Percentiles rank a stretch among this genome's conserved stretches.
Evolutionary conservation across 2,329 filamentous ascomycete species (phyloP).

Genomic region (Conoideocrella luteorostrata): DNA sequence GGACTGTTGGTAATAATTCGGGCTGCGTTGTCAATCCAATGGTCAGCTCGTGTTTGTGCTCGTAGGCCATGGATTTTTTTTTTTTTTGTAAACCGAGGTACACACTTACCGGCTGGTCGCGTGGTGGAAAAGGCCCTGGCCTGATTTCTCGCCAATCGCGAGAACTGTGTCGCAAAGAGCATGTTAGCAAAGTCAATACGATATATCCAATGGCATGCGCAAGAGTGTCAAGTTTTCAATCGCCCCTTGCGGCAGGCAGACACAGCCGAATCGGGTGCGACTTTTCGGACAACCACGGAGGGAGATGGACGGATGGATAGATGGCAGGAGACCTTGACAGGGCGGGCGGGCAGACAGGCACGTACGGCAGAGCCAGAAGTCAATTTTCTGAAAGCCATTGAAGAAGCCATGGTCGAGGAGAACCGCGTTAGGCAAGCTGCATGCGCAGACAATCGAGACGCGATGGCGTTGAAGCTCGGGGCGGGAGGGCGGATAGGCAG

Average conservation of each 20-base stretch:
- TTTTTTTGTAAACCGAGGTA: neutral
- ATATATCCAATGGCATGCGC: neutral
- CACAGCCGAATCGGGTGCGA: neutral
- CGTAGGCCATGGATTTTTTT: no score
- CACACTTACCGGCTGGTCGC: constrained; percentile 62
- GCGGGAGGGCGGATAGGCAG: constrained; percentile 3
- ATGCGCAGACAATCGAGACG: constrained; percentile 19
- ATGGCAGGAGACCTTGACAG: constrained; percentile 7
- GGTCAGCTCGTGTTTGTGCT: neutral
- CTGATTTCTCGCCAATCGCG: constrained; percentile 56
- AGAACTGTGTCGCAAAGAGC: constrained; percentile 43
- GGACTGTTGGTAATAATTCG: constrained; percentile 81
- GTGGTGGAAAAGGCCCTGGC: constrained; percentile 82
- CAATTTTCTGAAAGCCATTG: constrained; percentile 58
- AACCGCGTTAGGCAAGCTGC: constrained; percentile 23
- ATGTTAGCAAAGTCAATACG: neutral
- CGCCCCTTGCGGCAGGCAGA: neutral
- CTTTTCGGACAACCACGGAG: no score
- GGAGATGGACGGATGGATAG: no score
- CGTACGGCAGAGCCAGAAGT: constrained; percentile 50
- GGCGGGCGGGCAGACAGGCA: constrained; percentile 16
- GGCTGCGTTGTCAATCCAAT: constrained; percentile 42
- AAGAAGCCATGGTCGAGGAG: constrained; percentile 48
- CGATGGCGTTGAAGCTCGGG: constrained; percentile 4
- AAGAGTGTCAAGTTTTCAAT: neutral